phyloP scores from a whole-genome alignment of 2,329 filamentous ascomycete species.

The Escovopsis sp. region DNA sequence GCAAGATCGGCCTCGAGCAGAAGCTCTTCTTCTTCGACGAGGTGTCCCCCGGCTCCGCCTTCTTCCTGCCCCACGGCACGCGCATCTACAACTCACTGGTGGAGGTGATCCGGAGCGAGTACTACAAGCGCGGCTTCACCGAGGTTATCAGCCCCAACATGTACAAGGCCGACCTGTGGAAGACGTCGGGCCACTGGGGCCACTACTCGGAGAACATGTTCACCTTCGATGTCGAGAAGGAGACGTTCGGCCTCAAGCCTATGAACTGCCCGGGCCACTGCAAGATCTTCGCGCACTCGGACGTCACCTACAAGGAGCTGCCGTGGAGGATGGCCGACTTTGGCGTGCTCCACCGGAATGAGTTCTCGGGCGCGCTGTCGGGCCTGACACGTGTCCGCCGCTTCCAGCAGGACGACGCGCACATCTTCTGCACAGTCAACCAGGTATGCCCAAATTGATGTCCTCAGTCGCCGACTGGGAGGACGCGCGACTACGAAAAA shows the following conservation, averaged over 20 bases:
- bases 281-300: conserved; percentile 69
- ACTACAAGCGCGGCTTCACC: conserved; percentile 84
- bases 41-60: conserved; percentile 79
- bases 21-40: conserved; percentile 97
- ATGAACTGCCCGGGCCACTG: conserved; percentile 98
- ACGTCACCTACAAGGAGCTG: conserved; percentile 70
- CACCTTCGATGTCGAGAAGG: conserved; percentile 63
- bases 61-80: conserved; percentile 84
- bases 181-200: conserved; percentile 87
- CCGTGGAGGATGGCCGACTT: conserved; percentile 92
- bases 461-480: too few species aligned
- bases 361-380: conserved; percentile 79
- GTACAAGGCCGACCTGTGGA: conserved; percentile 88
- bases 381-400: conserved; percentile 84
- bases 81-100: conserved; percentile 86
- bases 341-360: conserved; percentile 87
- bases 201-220: conserved; percentile 81
- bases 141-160: conserved; percentile 92
- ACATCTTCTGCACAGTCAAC: conserved; percentile 64
- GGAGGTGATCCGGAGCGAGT: conserved; percentile 68
- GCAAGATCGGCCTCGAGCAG: conserved; percentile 86
- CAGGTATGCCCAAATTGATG: conserved; percentile 13
- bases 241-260: conserved; percentile 59
- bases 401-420: conserved; percentile 92
- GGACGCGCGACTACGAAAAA: not conserved